Evolutionary conservation across 352 stramenopile species (phyloP).

Genomic region (Phytophthora megakarya): DNA sequence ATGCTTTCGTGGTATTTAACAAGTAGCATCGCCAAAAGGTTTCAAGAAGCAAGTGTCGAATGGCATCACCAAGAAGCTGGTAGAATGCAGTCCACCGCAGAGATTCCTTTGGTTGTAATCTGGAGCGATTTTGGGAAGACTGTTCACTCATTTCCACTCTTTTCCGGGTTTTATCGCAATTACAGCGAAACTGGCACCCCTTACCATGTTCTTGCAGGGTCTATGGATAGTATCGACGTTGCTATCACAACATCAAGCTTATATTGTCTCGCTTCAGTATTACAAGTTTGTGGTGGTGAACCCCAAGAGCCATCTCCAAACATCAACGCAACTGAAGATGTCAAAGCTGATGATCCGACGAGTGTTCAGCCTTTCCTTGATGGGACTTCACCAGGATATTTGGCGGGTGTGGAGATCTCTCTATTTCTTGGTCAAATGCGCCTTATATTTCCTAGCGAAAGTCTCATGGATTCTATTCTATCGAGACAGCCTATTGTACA

Average conservation of each 20-base stretch:
- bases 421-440: conserved; percentile 54
- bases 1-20: conserved; percentile 65
- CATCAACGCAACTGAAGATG: not conserved
- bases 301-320: not conserved
- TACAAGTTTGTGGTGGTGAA: conserved; percentile 9
- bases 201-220: conserved; percentile 43
- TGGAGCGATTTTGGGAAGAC: conserved; percentile 26
- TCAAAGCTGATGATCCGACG: not conserved
- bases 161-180: conserved; percentile 54
- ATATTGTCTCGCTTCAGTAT: conserved; percentile 44
- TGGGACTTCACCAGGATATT: not conserved
- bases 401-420: conserved; percentile 48
- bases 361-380: not conserved
- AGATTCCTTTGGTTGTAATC: conserved; percentile 45
- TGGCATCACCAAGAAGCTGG: not conserved
- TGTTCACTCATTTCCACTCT: conserved; percentile 35
- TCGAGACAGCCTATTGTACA: conserved; percentile 6
- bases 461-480: conserved; percentile 38
- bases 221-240: conserved; percentile 53
- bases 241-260: conserved; percentile 51
- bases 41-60: conserved; percentile 27
- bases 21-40: conserved; percentile 48
- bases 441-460: conserved; percentile 53
- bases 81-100: not conserved
- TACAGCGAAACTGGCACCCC: conserved; percentile 44